Conservation (phyloP, 2,329 filamentous ascomycete genomes). For the Fusarium albosuccineum region DNA sequence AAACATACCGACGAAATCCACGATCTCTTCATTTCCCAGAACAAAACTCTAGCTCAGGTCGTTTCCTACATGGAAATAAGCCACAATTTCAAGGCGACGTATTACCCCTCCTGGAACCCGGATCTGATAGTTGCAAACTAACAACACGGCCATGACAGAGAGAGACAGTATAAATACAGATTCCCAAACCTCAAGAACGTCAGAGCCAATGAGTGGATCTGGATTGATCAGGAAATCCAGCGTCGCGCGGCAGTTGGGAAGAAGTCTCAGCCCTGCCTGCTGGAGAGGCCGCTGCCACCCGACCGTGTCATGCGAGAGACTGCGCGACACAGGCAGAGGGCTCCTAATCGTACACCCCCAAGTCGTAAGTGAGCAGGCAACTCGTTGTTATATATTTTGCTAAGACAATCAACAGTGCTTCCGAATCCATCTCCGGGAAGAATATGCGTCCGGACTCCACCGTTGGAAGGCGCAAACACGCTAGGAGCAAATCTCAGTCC, state of each 20-base stretch:
- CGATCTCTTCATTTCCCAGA: not conserved
- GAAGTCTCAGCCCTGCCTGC: not conserved
- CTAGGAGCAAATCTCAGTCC: not conserved
- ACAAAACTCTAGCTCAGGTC: conserved; percentile 5
- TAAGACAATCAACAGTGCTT: not conserved
- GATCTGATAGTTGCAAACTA: not conserved
- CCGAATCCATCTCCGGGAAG: conserved; percentile 4
- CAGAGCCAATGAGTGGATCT: conserved; percentile 2
- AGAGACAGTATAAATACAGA: conserved; percentile 2
- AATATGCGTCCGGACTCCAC: conserved; percentile 1
- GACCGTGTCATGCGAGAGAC: not conserved
- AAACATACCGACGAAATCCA: not conserved
- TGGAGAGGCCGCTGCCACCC: not conserved
- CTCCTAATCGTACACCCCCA: not conserved
- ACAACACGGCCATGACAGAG: not conserved
- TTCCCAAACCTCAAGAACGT: conserved; percentile 6
- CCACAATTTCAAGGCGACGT: not conserved
- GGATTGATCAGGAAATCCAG: conserved; percentile 1
- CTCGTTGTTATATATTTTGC: not conserved
- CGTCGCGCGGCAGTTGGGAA: not conserved
- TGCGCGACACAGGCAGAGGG: not conserved
- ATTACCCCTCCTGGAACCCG: not conserved
- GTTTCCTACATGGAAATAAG: not conserved
- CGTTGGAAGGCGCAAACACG: not conserved
- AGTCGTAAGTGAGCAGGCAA: not conserved